These are phyloP conservation scores for Colletotrichum acutatum DNA, from an alignment of 2,329 filamentous ascomycete species.

Conservation along the genomic window DNA sequence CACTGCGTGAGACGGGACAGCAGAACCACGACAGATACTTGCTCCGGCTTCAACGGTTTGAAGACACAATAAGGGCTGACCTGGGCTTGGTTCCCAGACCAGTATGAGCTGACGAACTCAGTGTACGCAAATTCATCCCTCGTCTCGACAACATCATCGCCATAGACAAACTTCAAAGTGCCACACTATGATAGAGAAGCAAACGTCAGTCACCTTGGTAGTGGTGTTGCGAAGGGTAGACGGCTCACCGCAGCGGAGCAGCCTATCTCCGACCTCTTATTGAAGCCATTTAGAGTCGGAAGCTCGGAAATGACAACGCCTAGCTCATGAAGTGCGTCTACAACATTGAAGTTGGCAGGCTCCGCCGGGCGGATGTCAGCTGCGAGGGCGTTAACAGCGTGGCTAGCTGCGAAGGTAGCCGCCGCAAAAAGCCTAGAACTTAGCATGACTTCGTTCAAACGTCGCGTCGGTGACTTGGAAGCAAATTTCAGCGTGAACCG, in stretches of 20 bases:
- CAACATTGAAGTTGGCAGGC: conserved; percentile 32
- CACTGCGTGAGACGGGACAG: conserved; percentile 42
- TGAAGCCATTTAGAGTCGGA: conserved; percentile 14
- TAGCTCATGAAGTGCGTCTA: conserved; percentile 28
- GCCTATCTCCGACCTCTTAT: background rate
- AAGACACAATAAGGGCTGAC: conserved; percentile 40
- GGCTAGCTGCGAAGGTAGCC: background rate
- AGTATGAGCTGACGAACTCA: conserved; percentile 28
- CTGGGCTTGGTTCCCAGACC: conserved; percentile 33
- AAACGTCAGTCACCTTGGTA: background rate
- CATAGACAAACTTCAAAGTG: conserved; percentile 18
- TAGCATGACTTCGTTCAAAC: background rate
- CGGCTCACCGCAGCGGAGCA: conserved; percentile 20
- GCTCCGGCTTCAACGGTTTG: conserved; percentile 38
- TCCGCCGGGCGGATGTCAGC: conserved; percentile 11
- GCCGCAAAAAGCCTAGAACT: background rate
- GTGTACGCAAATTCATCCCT: background rate
- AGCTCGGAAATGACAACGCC: conserved; percentile 34
- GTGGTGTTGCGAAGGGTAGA: background rate
- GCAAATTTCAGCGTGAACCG: too few species aligned
- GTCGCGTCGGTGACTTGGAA: too few species aligned
- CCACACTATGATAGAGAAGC: conserved; percentile 11
- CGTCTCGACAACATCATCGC: conserved; percentile 23
- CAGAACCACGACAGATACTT: conserved; percentile 43
- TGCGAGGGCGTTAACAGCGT: background rate